These are phyloP conservation scores for Leccinellum albellum DNA, from an alignment of 768 basidiomycete species.

Conservation along the genomic window DNA sequence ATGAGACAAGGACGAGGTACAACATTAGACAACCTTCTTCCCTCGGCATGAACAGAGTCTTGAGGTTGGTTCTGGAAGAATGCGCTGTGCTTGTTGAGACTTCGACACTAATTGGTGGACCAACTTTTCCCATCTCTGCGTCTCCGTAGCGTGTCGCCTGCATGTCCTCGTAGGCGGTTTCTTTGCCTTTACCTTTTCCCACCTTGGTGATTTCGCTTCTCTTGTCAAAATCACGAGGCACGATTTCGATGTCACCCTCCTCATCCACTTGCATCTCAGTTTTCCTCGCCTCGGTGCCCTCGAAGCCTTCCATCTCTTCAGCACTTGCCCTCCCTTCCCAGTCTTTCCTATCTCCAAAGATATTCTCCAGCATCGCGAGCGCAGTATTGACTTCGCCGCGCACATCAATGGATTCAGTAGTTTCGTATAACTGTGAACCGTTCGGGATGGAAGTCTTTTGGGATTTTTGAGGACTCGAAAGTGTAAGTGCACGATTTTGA, in stretches of 20 bases:
- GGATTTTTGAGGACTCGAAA: background rate
- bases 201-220: background rate
- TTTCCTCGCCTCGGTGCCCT: slow-evolving; percentile 19
- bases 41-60: slow-evolving; percentile 70
- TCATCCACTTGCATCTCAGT: slow-evolving; percentile 14
- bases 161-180: slow-evolving; percentile 5
- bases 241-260: slow-evolving; percentile 23
- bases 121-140: slow-evolving; percentile 12
- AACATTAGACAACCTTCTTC: slow-evolving; percentile 50
- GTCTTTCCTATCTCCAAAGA: slow-evolving; percentile 52
- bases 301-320: slow-evolving; percentile 45
- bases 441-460: background rate
- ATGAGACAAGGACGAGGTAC: background rate
- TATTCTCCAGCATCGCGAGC: slow-evolving; percentile 40
- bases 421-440: background rate
- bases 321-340: slow-evolving; percentile 62
- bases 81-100: background rate
- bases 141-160: slow-evolving; percentile 4
- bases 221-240: slow-evolving; percentile 5
- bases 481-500: background rate
- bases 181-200: slow-evolving; percentile 28
- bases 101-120: background rate
- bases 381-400: slow-evolving; percentile 14
- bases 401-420: background rate
- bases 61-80: slow-evolving; percentile 41